A percentile compares a stretch with the other conserved stretches of the same genome.
phyloP scores from a whole-genome alignment of 306 rosid species.

The Macrotyloma uniflorum region DNA sequence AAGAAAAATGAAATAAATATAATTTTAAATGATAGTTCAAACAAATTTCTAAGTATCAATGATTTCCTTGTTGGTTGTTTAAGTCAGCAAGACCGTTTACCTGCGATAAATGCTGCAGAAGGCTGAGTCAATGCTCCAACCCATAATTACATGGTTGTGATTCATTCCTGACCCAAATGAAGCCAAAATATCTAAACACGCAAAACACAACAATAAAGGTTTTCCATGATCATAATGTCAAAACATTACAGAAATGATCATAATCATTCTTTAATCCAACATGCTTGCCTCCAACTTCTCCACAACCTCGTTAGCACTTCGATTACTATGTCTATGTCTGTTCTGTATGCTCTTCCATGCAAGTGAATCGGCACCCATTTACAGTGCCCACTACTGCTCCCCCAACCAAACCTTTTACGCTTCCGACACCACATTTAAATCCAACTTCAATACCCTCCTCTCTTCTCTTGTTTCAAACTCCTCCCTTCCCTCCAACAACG shows the following conservation, averaged over 20 bases:
- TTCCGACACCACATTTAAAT: background rate
- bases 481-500: slow-evolving; percentile 4
- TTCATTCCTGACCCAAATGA: background rate
- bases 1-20: too few species aligned
- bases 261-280: background rate
- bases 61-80: too few species aligned
- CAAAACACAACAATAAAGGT: background rate
- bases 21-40: too few species aligned
- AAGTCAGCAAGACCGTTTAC: background rate
- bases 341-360: background rate
- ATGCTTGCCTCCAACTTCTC: background rate
- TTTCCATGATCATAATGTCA: background rate
- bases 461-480: slow-evolving; percentile 47
- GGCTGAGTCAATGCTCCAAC: background rate
- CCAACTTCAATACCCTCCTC: slow-evolving; percentile 33
- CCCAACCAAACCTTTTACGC: background rate
- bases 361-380: background rate
- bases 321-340: background rate
- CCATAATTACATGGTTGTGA: background rate
- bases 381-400: background rate
- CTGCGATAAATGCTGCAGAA: background rate
- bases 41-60: too few species aligned
- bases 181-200: background rate
- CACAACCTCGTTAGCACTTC: background rate
- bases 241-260: background rate